Base-by-base conservation (phyloP, 1,284 basidiomycete genomes). In the Leucoagaricus sp. region DNA sequence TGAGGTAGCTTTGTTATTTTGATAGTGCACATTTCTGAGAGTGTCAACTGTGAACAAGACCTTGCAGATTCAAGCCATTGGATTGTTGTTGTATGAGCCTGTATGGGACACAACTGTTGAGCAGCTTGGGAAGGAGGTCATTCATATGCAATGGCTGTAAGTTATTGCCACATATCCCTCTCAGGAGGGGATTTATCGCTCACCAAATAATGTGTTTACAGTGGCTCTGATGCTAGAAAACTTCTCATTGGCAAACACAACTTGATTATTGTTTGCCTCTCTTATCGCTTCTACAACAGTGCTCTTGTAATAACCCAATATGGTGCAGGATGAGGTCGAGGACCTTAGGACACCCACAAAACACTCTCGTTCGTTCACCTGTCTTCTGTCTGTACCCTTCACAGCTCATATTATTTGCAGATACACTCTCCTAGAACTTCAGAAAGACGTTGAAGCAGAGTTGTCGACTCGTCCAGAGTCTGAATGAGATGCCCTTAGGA, bases 71-170 rank as follows among this genome's bases (percentile, higher is more conserved):
- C 86, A 88, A 72, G 95, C 95, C 2, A 96, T 98, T 62, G 94
- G 95, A 1, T 81, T 98, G 31, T 95, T 93, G 2, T 79, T 98
- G 4, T 98, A 98, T 66, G 95, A 98, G 69, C 83, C 88, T 25
- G 75, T 96, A 12, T 87, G 89, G 7, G 91, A 87, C 21, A 82
- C 82, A 19, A 86, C 85, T 8, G 86, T 77, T 41, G 89, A 96
- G 67, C 84, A 89, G 67, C 82, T 94, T 58, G 93, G 93, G 29
- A 84, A 79, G 58, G 87, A 96, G 71, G 92, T 97, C 58, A 79
- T 95, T 63, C 83, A 93, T 55, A 96, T 93, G 8, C 95, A 97
- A 71, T 97, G 94, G 95, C 81, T 84, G 91, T 95, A 69, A 73
- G 91, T 50, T 33, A 19, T 28, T 55, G 50, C 36, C n/a, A n/a